Percentiles rank a stretch among this genome's conserved stretches.
These are phyloP conservation scores for Oryza meridionalis DNA, from an alignment of 176 grass and related monocot genomes.

Conservation along the genomic window DNA sequence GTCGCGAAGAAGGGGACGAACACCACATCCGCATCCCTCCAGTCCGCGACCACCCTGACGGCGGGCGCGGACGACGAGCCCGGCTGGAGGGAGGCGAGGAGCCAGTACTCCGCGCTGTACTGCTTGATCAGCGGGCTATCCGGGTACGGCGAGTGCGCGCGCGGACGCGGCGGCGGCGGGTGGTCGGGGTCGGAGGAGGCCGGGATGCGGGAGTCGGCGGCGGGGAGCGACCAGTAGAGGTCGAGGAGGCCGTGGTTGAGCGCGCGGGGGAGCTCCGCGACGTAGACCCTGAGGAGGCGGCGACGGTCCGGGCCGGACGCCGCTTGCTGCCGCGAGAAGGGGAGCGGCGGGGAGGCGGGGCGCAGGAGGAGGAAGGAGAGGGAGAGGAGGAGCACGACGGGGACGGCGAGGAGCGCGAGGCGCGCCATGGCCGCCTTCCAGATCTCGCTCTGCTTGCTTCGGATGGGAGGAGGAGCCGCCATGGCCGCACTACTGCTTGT, in stretches of 20 bases:
- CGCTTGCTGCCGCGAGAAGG: neutral
- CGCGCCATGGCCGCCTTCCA: constrained; percentile 43
- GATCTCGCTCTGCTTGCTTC: constrained; percentile 28
- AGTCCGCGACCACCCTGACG: constrained; percentile 64
- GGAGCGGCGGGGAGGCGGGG: constrained; percentile 16
- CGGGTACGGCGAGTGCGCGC: constrained; percentile 53
- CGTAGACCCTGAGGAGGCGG: constrained; percentile 65
- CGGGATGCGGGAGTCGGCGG: constrained; percentile 77
- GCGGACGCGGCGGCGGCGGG: constrained; percentile 36
- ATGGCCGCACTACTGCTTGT: neutral
- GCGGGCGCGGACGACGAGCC: neutral
- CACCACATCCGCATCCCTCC: constrained; percentile 71
- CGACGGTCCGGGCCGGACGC: constrained; percentile 3
- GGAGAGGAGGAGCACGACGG: constrained; percentile 42
- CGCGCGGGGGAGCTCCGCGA: constrained; percentile 76
- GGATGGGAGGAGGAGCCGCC: neutral
- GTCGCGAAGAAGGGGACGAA: constrained; percentile 95
- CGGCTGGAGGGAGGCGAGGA: constrained; percentile 64
- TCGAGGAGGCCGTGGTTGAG: constrained; percentile 91
- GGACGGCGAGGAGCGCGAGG: constrained; percentile 39
- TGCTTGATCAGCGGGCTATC: constrained; percentile 73
- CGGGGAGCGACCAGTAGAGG: constrained; percentile 69
- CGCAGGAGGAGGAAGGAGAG: constrained; percentile 46
- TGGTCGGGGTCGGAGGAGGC: constrained; percentile 52
- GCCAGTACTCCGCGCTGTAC: constrained; percentile 97